These are phyloP conservation scores for Verticillium zaregamsianum DNA, from an alignment of 2,329 filamentous ascomycete species.

Conservation along the genomic window DNA sequence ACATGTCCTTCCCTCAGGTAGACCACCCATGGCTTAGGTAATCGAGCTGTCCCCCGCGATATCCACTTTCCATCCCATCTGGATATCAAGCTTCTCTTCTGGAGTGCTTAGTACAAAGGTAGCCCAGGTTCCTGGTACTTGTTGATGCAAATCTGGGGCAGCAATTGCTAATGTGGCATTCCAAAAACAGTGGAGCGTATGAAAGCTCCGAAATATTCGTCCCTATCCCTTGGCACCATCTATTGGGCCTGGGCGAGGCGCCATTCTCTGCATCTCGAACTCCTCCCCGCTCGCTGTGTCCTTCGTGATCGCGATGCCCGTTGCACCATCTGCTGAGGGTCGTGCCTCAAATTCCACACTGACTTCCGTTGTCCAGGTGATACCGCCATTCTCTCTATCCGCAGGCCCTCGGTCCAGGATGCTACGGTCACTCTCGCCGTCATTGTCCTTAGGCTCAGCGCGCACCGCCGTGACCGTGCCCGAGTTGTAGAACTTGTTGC, in stretches of 20 bases:
- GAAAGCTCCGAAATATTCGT: not conserved
- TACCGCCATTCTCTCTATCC: not conserved
- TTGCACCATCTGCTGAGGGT: not conserved
- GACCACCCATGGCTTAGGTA: no score
- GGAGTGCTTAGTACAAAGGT: no score
- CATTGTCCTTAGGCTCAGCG: not conserved
- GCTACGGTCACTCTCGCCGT: conserved; percentile 8
- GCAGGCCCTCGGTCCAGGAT: conserved; percentile 2
- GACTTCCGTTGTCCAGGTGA: conserved; percentile 1
- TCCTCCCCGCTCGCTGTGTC: not conserved
- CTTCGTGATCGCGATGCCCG: not conserved
- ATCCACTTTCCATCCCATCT: no score
- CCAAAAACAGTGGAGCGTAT: not conserved
- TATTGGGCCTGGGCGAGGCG: not conserved
- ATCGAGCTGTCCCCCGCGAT: no score
- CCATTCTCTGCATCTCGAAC: not conserved
- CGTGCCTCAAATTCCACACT: not conserved
- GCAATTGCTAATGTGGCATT: not conserved
- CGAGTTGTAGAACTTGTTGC: conserved; percentile 5
- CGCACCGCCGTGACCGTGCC: not conserved
- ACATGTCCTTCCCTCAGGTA: no score
- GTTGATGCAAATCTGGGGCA: no score
- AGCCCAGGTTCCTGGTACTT: no score
- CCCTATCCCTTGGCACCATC: not conserved
- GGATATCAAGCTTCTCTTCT: no score